phyloP scores from a whole-genome alignment of 371 early-diverging fungal species.

The Rhizopus microsporus region DNA sequence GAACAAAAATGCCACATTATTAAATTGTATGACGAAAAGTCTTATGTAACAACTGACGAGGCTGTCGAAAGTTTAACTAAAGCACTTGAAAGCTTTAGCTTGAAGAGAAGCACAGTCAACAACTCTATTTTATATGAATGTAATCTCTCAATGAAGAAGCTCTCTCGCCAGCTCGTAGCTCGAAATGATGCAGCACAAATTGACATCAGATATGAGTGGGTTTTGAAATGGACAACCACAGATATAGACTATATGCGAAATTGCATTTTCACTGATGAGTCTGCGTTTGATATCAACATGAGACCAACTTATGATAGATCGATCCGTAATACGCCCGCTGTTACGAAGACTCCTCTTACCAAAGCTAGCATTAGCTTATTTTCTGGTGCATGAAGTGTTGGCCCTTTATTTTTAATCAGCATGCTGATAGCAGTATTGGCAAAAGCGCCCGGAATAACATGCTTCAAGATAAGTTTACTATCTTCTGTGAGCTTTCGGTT shows the following conservation, averaged over 20 bases:
- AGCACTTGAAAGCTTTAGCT: slow-evolving; percentile 1
- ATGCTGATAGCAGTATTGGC: no score
- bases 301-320: slow-evolving; percentile 10
- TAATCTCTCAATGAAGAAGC: slow-evolving; percentile 7
- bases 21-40: slow-evolving; percentile 10
- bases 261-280: slow-evolving; percentile 7
- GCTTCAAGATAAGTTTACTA: no score
- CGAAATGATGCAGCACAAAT: no score
- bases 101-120: neutral
- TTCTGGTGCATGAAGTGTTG: no score
- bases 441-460: no score
- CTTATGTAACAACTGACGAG: slow-evolving; percentile 7
- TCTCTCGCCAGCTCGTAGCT: no score
- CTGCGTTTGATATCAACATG: slow-evolving; percentile 12
- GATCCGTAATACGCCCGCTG: neutral
- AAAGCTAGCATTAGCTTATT: neutral
- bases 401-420: no score
- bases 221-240: no score
- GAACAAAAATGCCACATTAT: slow-evolving; percentile 11
- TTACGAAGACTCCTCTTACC: slow-evolving; percentile 1
- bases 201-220: no score
- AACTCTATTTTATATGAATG: slow-evolving; percentile 5
- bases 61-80: slow-evolving; percentile 8
- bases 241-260: slow-evolving; percentile 7
- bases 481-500: no score